Conservation (phyloP, 2,329 filamentous ascomycete genomes). For the Nemania sp. region DNA sequence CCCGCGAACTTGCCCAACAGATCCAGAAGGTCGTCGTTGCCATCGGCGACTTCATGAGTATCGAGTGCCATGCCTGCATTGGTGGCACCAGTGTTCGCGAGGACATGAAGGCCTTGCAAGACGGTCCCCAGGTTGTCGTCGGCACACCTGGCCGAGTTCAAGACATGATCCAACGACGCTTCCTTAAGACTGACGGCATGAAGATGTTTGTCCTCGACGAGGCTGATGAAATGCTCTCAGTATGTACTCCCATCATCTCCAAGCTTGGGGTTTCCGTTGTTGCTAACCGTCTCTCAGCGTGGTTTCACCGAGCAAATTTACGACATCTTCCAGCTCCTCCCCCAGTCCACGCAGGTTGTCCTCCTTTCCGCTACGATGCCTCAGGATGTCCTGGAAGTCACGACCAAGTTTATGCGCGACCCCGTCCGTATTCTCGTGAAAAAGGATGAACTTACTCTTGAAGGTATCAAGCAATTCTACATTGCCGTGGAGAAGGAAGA, state of each 20-base stretch:
- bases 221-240: constrained; percentile 98
- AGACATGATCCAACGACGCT: constrained; percentile 98
- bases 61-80: constrained; percentile 99
- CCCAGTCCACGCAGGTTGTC: constrained; percentile 97
- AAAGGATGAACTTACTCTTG: constrained; percentile 98
- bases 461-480: constrained; percentile 99
- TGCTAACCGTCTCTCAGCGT: constrained; percentile 62
- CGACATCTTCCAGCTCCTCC: constrained; percentile 99
- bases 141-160: constrained; percentile 98
- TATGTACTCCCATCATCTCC: constrained; percentile 46
- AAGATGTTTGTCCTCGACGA: constrained; percentile 99
- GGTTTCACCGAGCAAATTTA: constrained; percentile 99
- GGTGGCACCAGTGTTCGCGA: constrained; percentile 97
- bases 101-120: constrained; percentile 96
- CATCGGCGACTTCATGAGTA: constrained; percentile 99
- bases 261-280: constrained; percentile 38
- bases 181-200: constrained; percentile 95
- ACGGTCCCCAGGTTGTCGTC: constrained; percentile 95
- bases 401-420: constrained; percentile 99
- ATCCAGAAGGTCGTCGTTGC: constrained; percentile 99
- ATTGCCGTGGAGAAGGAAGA: constrained; percentile 99
- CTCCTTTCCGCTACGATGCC: constrained; percentile 98
- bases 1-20: constrained; percentile 97
- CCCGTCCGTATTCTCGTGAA: constrained; percentile 98
- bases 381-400: constrained; percentile 98